Conservation (phyloP, 805 yeast genomes). For the Cyberlindnera xylosilytica region DNA sequence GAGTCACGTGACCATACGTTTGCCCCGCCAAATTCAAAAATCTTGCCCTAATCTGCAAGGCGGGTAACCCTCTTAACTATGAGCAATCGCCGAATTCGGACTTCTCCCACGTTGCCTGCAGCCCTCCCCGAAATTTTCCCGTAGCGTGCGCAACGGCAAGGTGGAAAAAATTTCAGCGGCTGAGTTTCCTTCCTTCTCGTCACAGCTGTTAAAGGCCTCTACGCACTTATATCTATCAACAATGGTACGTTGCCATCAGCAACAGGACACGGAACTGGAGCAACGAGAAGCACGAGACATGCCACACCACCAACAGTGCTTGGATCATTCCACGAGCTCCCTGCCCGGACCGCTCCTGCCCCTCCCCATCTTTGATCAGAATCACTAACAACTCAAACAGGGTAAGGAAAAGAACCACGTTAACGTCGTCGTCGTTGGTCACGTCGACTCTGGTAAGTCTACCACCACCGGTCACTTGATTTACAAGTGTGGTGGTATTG, state of each 20-base stretch:
- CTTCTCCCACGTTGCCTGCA: neutral
- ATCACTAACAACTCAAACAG: conserved; percentile 34
- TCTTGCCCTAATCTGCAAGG: neutral
- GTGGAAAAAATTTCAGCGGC: conserved; percentile 13
- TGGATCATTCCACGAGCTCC: neutral
- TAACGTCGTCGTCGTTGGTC: conserved; percentile 99
- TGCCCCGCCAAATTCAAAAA: neutral
- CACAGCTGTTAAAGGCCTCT: neutral
- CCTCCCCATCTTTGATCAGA: too few relatives aligned
- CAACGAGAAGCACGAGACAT: conserved; percentile 19
- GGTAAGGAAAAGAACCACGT: conserved; percentile 97
- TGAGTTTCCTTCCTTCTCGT: conserved; percentile 2
- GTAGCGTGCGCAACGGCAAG: neutral
- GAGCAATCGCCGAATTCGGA: neutral
- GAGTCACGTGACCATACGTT: conserved; percentile 1
- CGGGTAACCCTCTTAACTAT: conserved; percentile 1
- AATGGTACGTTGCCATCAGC: conserved; percentile 29
- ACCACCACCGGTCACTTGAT: conserved; percentile 99
- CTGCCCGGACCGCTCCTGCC: too few relatives aligned
- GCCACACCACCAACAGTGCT: neutral
- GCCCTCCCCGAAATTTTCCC: neutral
- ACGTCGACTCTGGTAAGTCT: conserved; percentile 99
- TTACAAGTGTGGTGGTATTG: conserved; percentile 99
- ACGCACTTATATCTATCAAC: conserved; percentile 6
- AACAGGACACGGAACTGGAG: neutral